phyloP scores from a whole-genome alignment of 176 grass and related monocot genomes.

The Thalia dealbata region DNA sequence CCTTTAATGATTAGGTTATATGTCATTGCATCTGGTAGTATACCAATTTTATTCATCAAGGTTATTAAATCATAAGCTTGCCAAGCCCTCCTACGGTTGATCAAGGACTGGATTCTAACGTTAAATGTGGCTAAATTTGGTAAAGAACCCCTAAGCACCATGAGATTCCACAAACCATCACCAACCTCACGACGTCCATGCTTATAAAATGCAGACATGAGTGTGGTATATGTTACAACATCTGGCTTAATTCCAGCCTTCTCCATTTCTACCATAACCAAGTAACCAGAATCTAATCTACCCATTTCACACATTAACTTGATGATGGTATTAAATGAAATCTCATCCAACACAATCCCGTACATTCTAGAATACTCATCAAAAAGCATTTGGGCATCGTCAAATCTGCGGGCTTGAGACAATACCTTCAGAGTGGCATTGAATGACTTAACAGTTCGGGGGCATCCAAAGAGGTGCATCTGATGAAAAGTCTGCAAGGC shows the following conservation, averaged over 20 bases:
- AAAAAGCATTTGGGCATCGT: conserved; percentile 31
- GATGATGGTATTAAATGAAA: conserved; percentile 73
- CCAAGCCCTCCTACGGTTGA: conserved; percentile 57
- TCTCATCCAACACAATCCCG: conserved; percentile 52
- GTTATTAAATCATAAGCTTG: conserved; percentile 53
- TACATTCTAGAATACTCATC: conserved; percentile 31
- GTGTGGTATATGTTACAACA: conserved; percentile 68
- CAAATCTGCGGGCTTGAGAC: conserved; percentile 25
- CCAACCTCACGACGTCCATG: conserved; percentile 45
- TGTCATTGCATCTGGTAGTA: conserved; percentile 66
- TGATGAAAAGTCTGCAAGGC: conserved; percentile 54
- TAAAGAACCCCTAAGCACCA: conserved; percentile 58
- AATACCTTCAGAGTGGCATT: conserved; percentile 85
- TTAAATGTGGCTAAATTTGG: conserved; percentile 80
- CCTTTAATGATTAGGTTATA: conserved; percentile 92
- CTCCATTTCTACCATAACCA: conserved; percentile 59
- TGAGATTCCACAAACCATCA: conserved; percentile 88
- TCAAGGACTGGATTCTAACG: conserved; percentile 83
- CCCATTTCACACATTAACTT: conserved; percentile 70
- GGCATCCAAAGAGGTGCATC: conserved; percentile 57
- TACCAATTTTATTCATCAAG: conserved; percentile 42
- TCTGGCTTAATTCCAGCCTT: conserved; percentile 47
- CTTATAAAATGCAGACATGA: conserved; percentile 78
- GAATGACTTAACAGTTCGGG: conserved; percentile 65
- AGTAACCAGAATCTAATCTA: conserved; percentile 38